Conservation (phyloP, 2,329 filamentous ascomycete genomes). For the Fusarium sp. region DNA sequence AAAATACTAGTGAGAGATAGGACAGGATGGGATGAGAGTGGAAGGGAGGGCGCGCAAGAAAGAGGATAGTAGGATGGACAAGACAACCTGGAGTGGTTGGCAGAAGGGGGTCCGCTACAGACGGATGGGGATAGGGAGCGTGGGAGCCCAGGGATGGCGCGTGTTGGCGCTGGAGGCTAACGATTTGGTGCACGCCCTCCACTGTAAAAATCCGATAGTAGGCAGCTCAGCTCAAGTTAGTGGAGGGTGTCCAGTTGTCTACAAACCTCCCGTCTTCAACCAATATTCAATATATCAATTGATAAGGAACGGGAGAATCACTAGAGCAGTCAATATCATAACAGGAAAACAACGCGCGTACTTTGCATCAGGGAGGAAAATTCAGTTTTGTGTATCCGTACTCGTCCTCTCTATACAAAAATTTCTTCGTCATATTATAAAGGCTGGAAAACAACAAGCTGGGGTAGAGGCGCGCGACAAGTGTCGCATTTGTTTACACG, state of each 20-base stretch:
- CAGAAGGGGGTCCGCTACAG: constrained; percentile 14
- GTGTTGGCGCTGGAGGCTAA: constrained; percentile 32
- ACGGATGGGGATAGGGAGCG: neutral
- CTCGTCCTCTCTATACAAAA: neutral
- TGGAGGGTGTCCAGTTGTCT: constrained; percentile 14
- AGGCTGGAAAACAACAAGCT: constrained; percentile 31
- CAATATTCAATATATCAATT: constrained; percentile 2
- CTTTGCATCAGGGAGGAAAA: constrained; percentile 4
- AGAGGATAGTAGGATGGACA: constrained; percentile 21
- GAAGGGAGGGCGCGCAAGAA: constrained; percentile 26
- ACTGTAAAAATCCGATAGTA: no score
- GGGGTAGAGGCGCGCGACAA: constrained; percentile 30
- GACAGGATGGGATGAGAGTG: constrained; percentile 18
- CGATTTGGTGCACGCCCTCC: constrained; percentile 22
- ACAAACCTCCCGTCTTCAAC: neutral
- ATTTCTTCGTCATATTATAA: constrained; percentile 9
- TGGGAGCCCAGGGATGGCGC: constrained; percentile 33
- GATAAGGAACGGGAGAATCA: neutral
- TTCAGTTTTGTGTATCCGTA: neutral
- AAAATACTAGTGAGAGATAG: constrained; percentile 15
- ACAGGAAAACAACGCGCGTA: constrained; percentile 3
- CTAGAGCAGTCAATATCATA: neutral
- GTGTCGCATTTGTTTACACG: constrained; percentile 53
- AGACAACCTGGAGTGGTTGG: constrained; percentile 30
- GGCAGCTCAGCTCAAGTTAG: no score